phyloP scores from a whole-genome alignment of 1,284 basidiomycete genomes.

The Ustilago esculenta region DNA sequence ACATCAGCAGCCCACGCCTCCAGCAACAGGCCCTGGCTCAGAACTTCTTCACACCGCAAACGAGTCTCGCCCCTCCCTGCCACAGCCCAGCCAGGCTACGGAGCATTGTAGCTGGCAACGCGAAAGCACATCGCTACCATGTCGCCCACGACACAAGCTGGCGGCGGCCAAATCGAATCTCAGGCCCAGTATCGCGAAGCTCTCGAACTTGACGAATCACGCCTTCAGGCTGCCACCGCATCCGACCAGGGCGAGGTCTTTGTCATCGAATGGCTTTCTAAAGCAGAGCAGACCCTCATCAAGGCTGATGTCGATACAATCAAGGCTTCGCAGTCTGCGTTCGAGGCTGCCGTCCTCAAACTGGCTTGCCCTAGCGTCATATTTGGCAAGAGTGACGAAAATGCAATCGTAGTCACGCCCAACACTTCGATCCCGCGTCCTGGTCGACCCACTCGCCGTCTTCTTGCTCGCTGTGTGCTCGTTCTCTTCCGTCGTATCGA shows the following conservation, averaged over 20 bases:
- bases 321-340: constrained; percentile 73
- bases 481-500: constrained; percentile 83
- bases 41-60: no score
- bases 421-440: constrained; percentile 69
- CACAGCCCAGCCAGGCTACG: no score
- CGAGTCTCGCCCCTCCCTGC: no score
- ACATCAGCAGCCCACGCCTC: no score
- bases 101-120: no score
- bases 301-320: constrained; percentile 67
- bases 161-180: no score
- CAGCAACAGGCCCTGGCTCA: no score
- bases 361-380: constrained; percentile 69
- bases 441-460: constrained; percentile 83
- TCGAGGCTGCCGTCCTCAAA: constrained; percentile 76
- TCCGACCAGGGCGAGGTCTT: constrained; percentile 82
- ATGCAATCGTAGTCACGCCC: constrained; percentile 18
- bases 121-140: no score
- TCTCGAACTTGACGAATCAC: constrained; percentile 45
- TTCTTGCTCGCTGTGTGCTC: constrained; percentile 81
- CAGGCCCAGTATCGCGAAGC: constrained; percentile 32
- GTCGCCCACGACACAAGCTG: constrained; percentile 19
- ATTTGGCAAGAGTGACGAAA: constrained; percentile 28
- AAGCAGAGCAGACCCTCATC: constrained; percentile 74
- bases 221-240: constrained; percentile 68
- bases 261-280: constrained; percentile 81